Percentiles rank a stretch among this genome's conserved stretches.
Evolutionary conservation across 192 early-diverging fungal genomes (phyloP).

Genomic region (Piromyces finnis): DNA sequence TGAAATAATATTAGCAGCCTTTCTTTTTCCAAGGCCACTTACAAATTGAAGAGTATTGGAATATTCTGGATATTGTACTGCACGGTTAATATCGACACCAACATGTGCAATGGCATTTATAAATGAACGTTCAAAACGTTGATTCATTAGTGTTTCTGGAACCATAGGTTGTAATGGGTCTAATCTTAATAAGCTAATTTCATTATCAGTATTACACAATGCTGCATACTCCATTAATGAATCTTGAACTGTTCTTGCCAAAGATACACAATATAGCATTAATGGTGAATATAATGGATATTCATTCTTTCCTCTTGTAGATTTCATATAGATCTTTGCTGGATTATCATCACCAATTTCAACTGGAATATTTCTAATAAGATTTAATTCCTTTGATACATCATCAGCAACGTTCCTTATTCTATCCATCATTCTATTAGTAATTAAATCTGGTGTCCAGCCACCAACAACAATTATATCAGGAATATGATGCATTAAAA

Average conservation of each 20-base stretch:
- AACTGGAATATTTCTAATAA: constrained; percentile 27
- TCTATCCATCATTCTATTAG: constrained; percentile 1
- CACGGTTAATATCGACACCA: constrained; percentile 83
- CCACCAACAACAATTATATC: constrained; percentile 72
- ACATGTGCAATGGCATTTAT: constrained; percentile 63
- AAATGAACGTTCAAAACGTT: constrained; percentile 61
- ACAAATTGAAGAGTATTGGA: constrained; percentile 68
- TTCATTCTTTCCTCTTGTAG: constrained; percentile 44
- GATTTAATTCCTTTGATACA: constrained; percentile 17
- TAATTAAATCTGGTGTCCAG: constrained; percentile 51
- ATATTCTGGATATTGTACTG: constrained; percentile 43
- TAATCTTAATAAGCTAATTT: constrained; percentile 28
- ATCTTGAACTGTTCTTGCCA: constrained; percentile 72
- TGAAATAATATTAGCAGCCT: constrained; percentile 59
- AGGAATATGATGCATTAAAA: constrained; percentile 37
- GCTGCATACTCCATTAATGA: constrained; percentile 62
- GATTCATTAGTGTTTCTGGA: constrained; percentile 42
- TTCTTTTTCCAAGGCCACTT: constrained; percentile 81
- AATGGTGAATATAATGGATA: constrained; percentile 45
- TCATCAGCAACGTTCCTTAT: constrained; percentile 12
- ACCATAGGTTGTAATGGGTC: constrained; percentile 60
- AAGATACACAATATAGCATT: constrained; percentile 70
- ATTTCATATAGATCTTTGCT: constrained; percentile 69
- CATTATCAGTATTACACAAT: constrained; percentile 33
- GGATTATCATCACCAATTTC: constrained; percentile 74